Conservation (phyloP, 208 protist species). For the Trypanosoma scelopori region DNA sequence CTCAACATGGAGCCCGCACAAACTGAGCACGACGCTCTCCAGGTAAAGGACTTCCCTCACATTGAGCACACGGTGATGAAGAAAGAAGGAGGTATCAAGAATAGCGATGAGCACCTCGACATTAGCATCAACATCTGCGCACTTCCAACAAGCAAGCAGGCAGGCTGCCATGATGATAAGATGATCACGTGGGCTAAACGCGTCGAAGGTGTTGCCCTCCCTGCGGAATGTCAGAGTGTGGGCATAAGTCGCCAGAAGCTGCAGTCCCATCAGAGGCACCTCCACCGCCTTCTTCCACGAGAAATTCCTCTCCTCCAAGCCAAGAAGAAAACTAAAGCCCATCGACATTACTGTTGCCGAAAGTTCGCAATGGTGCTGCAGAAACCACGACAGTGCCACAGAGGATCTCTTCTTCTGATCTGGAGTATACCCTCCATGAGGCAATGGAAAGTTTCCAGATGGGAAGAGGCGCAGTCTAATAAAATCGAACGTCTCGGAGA, state of each 20-base stretch:
- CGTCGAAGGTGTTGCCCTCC: constrained; percentile 9
- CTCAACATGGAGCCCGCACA: constrained; percentile 21
- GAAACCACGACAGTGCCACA: constrained; percentile 22
- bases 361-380: constrained; percentile 21
- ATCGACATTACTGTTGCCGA: constrained; percentile 24
- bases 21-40: constrained; percentile 16
- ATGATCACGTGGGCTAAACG: constrained; percentile 18
- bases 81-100: constrained; percentile 25
- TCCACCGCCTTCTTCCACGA: constrained; percentile 26
- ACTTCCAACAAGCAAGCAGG: constrained; percentile 39
- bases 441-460: background rate
- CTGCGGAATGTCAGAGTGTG: constrained; percentile 12
- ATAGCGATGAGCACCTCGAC: constrained; percentile 11
- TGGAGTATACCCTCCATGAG: background rate
- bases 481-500: constrained; percentile 7
- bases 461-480: constrained; percentile 11
- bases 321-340: constrained; percentile 25
- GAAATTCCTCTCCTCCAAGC: background rate
- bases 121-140: constrained; percentile 37
- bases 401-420: background rate
- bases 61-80: constrained; percentile 16
- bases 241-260: constrained; percentile 30
- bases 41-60: constrained; percentile 14
- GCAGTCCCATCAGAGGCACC: constrained; percentile 32
- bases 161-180: constrained; percentile 36